Percentiles rank a stretch among this genome's conserved stretches.
These are phyloP conservation scores for Apiotrichum sp. DNA, from an alignment of 1,284 basidiomycete genomes.

Conservation along the genomic window DNA sequence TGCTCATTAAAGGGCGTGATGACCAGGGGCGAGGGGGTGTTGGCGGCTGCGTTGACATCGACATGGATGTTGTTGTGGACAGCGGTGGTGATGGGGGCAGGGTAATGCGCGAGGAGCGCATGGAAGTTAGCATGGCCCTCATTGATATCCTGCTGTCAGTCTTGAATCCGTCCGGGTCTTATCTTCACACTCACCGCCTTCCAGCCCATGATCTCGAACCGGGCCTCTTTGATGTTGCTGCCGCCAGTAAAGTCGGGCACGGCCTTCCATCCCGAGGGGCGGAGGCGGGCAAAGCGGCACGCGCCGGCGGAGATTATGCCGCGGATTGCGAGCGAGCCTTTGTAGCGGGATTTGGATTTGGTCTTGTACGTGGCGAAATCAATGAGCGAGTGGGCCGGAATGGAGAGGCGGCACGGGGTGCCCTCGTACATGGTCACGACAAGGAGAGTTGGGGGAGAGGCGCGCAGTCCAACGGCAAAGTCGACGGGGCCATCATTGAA, in stretches of 20 bases:
- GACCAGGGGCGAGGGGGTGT: no score
- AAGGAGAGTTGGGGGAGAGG: not conserved
- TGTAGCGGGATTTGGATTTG: no score
- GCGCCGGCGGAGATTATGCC: not conserved
- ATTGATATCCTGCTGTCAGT: no score
- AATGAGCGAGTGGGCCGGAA: not conserved
- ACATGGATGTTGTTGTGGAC: no score
- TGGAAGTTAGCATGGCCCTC: no score
- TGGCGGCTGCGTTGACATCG: no score
- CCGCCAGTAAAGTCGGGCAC: not conserved
- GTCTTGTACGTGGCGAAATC: no score
- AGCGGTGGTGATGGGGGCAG: no score
- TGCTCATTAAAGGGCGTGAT: no score
- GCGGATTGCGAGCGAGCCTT: not conserved
- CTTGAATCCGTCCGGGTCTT: not conserved
- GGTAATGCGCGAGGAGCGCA: no score
- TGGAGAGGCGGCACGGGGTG: not conserved
- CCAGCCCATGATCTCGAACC: not conserved
- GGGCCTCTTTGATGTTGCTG: not conserved
- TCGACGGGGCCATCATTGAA: conserved; percentile 17
- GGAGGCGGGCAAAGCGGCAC: not conserved
- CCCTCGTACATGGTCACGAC: not conserved
- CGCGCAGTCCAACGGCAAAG: conserved; percentile 18
- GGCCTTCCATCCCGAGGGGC: not conserved
- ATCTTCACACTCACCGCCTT: not conserved